These are phyloP conservation scores for Suaeda aralocaspica DNA, from an alignment of 148 eudicot species.

Conservation along the genomic window DNA sequence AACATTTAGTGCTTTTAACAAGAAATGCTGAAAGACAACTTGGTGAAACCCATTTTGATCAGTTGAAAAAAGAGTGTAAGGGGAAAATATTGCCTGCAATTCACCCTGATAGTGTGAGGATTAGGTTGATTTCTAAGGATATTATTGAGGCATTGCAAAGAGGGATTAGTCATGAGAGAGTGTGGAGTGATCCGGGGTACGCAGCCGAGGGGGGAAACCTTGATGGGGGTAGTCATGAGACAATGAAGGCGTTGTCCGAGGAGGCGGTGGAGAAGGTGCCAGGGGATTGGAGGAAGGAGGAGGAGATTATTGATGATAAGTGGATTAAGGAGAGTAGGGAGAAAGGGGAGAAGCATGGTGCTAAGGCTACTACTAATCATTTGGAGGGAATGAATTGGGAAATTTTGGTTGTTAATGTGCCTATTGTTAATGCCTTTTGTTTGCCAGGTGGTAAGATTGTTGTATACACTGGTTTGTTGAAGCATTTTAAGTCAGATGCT, in stretches of 20 bases:
- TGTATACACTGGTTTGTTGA: slow-evolving; percentile 77
- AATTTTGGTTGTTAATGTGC: slow-evolving; percentile 71
- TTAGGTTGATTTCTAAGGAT: slow-evolving; percentile 60
- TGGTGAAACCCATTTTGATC: slow-evolving; percentile 49
- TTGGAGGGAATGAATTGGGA: slow-evolving; percentile 91
- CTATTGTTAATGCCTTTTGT: slow-evolving; percentile 79
- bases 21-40: slow-evolving; percentile 37
- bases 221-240: slow-evolving; percentile 29
- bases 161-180: slow-evolving; percentile 64
- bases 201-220: slow-evolving; percentile 24
- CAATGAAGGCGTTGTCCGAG: slow-evolving; percentile 40
- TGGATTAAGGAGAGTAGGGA: slow-evolving; percentile 79
- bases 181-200: slow-evolving; percentile 66
- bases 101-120: slow-evolving; percentile 75
- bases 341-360: slow-evolving; percentile 42
- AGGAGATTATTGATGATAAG: slow-evolving; percentile 72
- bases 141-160: slow-evolving; percentile 66
- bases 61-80: slow-evolving; percentile 41
- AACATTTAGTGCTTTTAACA: slow-evolving; percentile 59
- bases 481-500: slow-evolving; percentile 59
- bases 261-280: slow-evolving; percentile 20
- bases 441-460: slow-evolving; percentile 97
- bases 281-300: slow-evolving; percentile 48
- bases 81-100: slow-evolving; percentile 72
- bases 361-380: slow-evolving; percentile 42